phyloP scores from a whole-genome alignment of 805 yeast species.

The Ogataea neopini region DNA sequence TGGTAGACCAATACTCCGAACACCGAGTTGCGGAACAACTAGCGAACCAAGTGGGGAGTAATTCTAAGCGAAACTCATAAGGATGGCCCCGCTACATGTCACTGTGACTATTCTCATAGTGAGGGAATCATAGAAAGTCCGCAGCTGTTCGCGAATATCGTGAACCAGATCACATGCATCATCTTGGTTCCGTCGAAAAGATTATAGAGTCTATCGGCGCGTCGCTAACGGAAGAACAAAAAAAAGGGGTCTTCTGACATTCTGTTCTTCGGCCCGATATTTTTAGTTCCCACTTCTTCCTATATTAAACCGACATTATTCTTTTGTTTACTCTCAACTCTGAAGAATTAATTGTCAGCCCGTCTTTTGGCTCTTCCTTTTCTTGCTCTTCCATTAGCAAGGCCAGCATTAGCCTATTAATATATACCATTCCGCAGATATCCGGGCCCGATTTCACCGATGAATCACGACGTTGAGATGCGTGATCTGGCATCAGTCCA shows the following conservation, averaged over 20 bases:
- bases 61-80: too few species aligned
- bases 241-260: background rate
- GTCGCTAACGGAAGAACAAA: background rate
- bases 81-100: too few species aligned
- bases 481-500: background rate
- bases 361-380: background rate
- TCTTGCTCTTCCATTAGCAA: background rate
- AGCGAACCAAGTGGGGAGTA: too few species aligned
- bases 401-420: background rate
- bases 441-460: background rate
- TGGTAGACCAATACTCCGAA: too few species aligned
- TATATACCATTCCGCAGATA: background rate
- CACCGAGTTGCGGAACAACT: too few species aligned
- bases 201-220: too few species aligned
- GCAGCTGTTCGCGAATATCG: too few species aligned
- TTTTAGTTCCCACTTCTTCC: background rate
- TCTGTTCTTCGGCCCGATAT: background rate
- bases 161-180: too few species aligned
- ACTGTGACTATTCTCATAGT: too few species aligned
- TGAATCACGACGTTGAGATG: slow-evolving; percentile 1
- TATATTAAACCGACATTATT: background rate
- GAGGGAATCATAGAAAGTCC: too few species aligned
- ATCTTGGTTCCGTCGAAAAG: background rate
- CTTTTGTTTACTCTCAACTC: background rate
- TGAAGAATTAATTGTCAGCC: background rate